These are phyloP conservation scores for Aspergillus ellipticus DNA, from an alignment of 495 filamentous ascomycete genomes.

Conservation along the genomic window DNA sequence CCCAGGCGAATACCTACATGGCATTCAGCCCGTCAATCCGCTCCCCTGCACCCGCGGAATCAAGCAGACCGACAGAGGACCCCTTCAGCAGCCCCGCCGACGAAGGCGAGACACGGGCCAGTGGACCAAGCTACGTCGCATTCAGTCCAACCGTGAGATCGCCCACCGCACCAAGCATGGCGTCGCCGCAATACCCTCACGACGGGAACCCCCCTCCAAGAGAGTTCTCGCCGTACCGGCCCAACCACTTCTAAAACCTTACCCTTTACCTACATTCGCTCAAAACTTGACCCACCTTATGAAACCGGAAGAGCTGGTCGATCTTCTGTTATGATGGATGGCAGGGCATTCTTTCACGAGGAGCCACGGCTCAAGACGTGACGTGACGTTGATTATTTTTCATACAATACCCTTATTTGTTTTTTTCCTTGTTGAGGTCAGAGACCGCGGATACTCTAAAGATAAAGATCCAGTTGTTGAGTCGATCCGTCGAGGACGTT, in stretches of 20 bases:
- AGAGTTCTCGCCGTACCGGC: constrained; percentile 1
- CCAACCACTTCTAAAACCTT: background rate
- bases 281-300: background rate
- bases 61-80: background rate
- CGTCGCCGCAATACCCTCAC: too few relatives aligned
- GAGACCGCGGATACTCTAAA: too few relatives aligned
- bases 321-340: background rate
- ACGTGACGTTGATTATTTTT: background rate
- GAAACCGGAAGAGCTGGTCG: background rate
- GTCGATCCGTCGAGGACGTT: too few relatives aligned
- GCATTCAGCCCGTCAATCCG: background rate
- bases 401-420: background rate
- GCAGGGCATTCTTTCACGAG: background rate
- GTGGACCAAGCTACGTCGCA: constrained; percentile 28
- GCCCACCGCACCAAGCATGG: background rate
- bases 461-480: too few relatives aligned
- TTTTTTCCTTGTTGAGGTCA: background rate
- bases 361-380: background rate
- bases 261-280: background rate
- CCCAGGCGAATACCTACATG: constrained; percentile 4
- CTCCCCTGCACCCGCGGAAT: background rate
- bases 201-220: too few relatives aligned
- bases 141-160: constrained; percentile 14
- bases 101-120: too few relatives aligned
- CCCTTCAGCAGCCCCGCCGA: background rate